Evolutionary conservation across 371 early-diverging fungal species (phyloP).

Genomic region (Mortierella sp.): DNA sequence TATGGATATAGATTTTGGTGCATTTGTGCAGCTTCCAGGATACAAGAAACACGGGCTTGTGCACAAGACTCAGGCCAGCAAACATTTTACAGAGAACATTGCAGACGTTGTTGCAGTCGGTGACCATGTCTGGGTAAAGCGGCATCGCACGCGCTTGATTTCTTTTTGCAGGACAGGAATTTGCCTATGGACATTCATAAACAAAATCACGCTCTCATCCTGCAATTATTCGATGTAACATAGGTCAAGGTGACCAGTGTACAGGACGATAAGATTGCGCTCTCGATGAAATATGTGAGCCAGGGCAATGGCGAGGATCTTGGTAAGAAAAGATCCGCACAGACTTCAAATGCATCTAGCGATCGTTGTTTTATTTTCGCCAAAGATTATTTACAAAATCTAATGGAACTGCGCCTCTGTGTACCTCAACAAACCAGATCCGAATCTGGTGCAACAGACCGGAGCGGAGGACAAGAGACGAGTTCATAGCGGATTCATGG

Average conservation of each 20-base stretch:
- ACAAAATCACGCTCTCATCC: neutral
- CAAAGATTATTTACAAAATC: neutral
- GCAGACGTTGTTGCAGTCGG: constrained; percentile 42
- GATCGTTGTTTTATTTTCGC: neutral
- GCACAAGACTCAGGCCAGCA: constrained; percentile 42
- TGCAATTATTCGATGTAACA: no score
- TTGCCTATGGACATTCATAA: neutral
- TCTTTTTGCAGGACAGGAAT: neutral
- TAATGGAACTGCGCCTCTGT: neutral
- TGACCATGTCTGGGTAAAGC: constrained; percentile 48
- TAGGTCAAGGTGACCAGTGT: constrained; percentile 47
- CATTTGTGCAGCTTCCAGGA: constrained; percentile 48
- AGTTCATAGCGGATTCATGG: constrained; percentile 36
- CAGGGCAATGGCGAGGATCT: constrained; percentile 47
- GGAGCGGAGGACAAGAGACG: constrained; percentile 36
- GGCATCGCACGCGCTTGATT: neutral
- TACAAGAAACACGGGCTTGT: constrained; percentile 41
- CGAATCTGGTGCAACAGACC: constrained; percentile 42
- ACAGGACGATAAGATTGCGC: constrained; percentile 50
- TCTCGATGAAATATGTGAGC: constrained; percentile 51
- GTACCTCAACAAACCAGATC: constrained; percentile 31
- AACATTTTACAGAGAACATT: constrained; percentile 34
- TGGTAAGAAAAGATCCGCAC: constrained; percentile 14
- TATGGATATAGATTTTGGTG: constrained; percentile 42
- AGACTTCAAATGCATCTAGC: no score